Evolutionary conservation across 2,329 filamentous ascomycete genomes (phyloP).

Genomic region (Fusarium sp.): DNA sequence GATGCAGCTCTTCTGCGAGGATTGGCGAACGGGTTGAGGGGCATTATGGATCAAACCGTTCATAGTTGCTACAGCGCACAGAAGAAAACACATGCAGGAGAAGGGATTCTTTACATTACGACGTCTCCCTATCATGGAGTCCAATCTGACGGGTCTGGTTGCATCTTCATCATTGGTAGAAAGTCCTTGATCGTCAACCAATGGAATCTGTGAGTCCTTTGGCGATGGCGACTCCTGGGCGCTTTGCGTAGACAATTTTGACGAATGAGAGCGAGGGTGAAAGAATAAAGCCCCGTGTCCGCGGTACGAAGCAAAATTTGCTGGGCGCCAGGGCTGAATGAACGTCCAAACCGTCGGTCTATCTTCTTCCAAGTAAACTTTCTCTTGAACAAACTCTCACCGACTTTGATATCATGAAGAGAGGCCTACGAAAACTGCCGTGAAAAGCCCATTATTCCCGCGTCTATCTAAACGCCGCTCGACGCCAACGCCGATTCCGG

Average conservation of each 20-base stretch:
- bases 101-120: conserved; percentile 11
- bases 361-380: neutral
- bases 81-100: conserved; percentile 40
- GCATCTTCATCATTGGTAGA: conserved; percentile 40
- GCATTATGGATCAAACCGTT: conserved; percentile 29
- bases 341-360: neutral
- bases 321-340: conserved; percentile 10
- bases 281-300: neutral
- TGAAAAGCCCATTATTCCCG: conserved; percentile 11
- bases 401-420: conserved; percentile 1
- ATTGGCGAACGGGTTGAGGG: conserved; percentile 43
- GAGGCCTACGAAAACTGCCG: conserved; percentile 1
- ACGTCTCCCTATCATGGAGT: conserved; percentile 21
- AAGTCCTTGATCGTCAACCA: conserved; percentile 33
- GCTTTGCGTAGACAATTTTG: conserved; percentile 35
- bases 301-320: conserved; percentile 30
- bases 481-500: conserved; percentile 17
- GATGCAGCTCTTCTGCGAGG: conserved; percentile 28
- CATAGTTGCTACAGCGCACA: conserved; percentile 12
- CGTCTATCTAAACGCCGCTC: conserved; percentile 36
- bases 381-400: neutral
- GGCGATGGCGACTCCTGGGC: conserved; percentile 33
- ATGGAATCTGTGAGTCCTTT: conserved; percentile 28
- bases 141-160: conserved; percentile 33
- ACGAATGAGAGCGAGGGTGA: conserved; percentile 37